phyloP scores from a whole-genome alignment of 768 basidiomycete genomes.

The Pleurotus citrinopileatus region DNA sequence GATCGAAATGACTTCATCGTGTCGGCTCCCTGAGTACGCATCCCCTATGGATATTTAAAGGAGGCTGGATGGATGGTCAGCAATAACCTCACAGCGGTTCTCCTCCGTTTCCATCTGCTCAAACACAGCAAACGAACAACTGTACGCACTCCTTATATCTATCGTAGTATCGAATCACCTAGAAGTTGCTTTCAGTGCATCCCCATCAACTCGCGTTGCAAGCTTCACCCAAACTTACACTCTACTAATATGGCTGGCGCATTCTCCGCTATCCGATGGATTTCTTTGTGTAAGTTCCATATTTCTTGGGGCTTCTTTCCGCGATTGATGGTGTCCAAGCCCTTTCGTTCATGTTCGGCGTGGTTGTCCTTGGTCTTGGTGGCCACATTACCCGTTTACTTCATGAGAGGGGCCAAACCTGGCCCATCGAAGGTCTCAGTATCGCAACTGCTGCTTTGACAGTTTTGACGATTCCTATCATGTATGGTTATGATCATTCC shows the following conservation, averaged over 20 bases:
- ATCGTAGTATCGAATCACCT: neutral
- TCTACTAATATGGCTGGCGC: neutral
- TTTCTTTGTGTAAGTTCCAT: neutral
- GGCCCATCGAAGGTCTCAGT: constrained; percentile 13
- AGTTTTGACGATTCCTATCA: constrained; percentile 6
- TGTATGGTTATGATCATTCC: constrained; percentile 7
- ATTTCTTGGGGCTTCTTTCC: no score
- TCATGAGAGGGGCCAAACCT: neutral
- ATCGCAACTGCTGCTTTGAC: constrained; percentile 13
- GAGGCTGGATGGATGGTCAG: neutral
- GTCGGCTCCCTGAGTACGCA: neutral
- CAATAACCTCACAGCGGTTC: neutral
- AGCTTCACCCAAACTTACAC: neutral
- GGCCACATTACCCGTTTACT: constrained; percentile 1
- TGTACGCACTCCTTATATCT: neutral
- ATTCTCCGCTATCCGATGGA: neutral
- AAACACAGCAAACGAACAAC: neutral
- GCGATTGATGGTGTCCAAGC: neutral
- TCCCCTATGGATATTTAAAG: constrained; percentile 1
- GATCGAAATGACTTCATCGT: neutral
- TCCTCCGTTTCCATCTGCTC: neutral
- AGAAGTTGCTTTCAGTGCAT: neutral
- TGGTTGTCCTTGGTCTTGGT: neutral
- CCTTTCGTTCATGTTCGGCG: neutral
- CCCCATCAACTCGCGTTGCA: neutral